Conservation (phyloP, 140 eudicot genomes). For the Ambrosia hybrid region DNA sequence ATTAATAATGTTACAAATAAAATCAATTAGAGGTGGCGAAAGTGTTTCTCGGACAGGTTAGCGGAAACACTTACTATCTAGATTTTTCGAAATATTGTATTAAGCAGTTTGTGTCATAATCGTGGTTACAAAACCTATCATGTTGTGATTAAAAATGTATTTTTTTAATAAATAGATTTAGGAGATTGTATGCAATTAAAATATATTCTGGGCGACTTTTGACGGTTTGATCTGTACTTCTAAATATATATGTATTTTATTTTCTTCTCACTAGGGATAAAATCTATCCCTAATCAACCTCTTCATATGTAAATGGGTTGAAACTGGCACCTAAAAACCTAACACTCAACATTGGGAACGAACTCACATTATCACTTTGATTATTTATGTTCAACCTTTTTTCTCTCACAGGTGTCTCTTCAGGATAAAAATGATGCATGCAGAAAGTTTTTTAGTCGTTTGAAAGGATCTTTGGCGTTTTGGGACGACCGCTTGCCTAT, state of each 20-base stretch:
- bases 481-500: constrained; percentile 60
- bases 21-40: background rate
- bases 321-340: no score
- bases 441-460: constrained; percentile 57
- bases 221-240: no score
- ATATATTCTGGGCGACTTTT: no score
- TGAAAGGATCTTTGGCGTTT: constrained; percentile 76
- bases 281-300: no score
- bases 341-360: no score
- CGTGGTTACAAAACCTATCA: background rate
- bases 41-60: background rate
- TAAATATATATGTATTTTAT: no score
- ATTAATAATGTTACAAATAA: background rate
- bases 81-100: background rate
- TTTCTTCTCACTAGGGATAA: no score
- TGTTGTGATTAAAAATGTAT: background rate
- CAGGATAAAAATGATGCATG: constrained; percentile 72
- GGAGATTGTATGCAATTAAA: background rate
- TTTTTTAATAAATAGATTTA: background rate
- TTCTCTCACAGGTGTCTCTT: constrained; percentile 55
- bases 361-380: background rate
- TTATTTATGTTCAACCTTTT: constrained; percentile 9
- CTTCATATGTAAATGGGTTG: background rate
- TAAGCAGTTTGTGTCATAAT: background rate
- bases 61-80: background rate